phyloP scores from a whole-genome alignment of 2,329 filamentous ascomycete genomes.

The Phialophora verrucosa region DNA sequence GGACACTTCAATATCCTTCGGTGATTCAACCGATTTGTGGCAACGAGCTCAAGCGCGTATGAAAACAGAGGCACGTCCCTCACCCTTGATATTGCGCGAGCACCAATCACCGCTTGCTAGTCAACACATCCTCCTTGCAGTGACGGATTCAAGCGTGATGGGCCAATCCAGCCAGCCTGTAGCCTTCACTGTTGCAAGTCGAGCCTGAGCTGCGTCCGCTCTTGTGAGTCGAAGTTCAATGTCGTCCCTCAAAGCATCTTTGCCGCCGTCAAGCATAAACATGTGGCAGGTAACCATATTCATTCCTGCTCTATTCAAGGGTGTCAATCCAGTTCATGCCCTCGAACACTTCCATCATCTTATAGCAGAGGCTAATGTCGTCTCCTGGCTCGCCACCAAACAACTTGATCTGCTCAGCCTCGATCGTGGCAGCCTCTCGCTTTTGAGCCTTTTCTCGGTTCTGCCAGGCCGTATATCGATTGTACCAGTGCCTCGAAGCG shows the following conservation, averaged over 20 bases:
- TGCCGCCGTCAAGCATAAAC: constrained; percentile 1
- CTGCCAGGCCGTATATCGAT: constrained; percentile 50
- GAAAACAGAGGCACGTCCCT: constrained; percentile 9
- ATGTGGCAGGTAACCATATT: not conserved
- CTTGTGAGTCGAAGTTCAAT: constrained; percentile 28
- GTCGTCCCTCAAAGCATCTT: constrained; percentile 5
- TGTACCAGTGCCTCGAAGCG: constrained; percentile 50
- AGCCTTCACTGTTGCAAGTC: constrained; percentile 36
- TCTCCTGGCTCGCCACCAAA: constrained; percentile 41
- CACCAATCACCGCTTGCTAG: constrained; percentile 28
- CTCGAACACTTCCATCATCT: constrained; percentile 58
- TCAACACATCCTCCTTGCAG: constrained; percentile 26
- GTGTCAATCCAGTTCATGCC: constrained; percentile 55
- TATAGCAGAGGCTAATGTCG: constrained; percentile 49
- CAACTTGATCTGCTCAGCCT: constrained; percentile 50
- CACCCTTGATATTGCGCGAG: constrained; percentile 22
- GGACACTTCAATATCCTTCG: constrained; percentile 16
- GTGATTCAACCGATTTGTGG: constrained; percentile 4
- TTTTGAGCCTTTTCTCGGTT: constrained; percentile 44
- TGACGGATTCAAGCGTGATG: constrained; percentile 31
- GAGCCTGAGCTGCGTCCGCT: constrained; percentile 28
- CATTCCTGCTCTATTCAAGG: constrained; percentile 24
- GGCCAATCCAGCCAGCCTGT: constrained; percentile 28
- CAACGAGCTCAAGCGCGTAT: constrained; percentile 35
- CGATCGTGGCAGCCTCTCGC: constrained; percentile 42